Evolutionary conservation across 2,329 filamentous ascomycete species (phyloP).

Genomic region (Amesomyces nigricolor): DNA sequence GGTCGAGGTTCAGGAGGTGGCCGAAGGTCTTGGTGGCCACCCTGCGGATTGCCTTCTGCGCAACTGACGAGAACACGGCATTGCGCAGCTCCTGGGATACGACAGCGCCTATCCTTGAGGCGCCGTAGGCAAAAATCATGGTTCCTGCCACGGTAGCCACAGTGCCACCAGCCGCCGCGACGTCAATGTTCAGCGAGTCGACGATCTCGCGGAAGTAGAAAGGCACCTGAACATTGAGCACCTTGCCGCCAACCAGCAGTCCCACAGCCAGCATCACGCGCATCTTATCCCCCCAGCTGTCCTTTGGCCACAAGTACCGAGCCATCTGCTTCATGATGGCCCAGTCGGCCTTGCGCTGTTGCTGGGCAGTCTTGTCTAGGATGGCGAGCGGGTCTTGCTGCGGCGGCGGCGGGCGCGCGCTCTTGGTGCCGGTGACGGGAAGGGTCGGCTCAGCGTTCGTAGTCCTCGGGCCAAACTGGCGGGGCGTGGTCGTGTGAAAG

Average conservation of each 20-base stretch:
- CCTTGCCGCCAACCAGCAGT: slow-evolving; percentile 82
- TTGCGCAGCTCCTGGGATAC: slow-evolving; percentile 92
- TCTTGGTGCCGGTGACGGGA: not conserved
- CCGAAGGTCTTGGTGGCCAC: slow-evolving; percentile 91
- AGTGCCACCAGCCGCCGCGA: slow-evolving; percentile 78
- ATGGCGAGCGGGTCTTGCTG: slow-evolving; percentile 24
- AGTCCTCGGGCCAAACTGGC: slow-evolving; percentile 7
- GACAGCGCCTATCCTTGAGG: slow-evolving; percentile 80
- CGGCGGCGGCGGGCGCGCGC: slow-evolving; percentile 1
- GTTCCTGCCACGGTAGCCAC: slow-evolving; percentile 83
- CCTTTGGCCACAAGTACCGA: slow-evolving; percentile 91
- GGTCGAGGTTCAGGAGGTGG: slow-evolving; percentile 79
- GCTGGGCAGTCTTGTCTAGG: slow-evolving; percentile 65
- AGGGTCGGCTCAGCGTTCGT: slow-evolving; percentile 3
- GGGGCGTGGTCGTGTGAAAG: slow-evolving; percentile 20
- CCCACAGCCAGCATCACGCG: slow-evolving; percentile 80
- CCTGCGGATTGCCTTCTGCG: slow-evolving; percentile 88
- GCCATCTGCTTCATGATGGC: slow-evolving; percentile 98
- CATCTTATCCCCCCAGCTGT: slow-evolving; percentile 73
- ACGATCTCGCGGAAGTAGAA: slow-evolving; percentile 99
- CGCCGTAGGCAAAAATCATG: slow-evolving; percentile 90
- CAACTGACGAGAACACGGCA: slow-evolving; percentile 92
- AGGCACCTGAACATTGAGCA: slow-evolving; percentile 94
- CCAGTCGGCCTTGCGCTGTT: slow-evolving; percentile 96
- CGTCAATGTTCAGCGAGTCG: slow-evolving; percentile 95